Evolutionary conservation across 1,139 yeast species (phyloP).

Genomic region (Suhomyces maxii): DNA sequence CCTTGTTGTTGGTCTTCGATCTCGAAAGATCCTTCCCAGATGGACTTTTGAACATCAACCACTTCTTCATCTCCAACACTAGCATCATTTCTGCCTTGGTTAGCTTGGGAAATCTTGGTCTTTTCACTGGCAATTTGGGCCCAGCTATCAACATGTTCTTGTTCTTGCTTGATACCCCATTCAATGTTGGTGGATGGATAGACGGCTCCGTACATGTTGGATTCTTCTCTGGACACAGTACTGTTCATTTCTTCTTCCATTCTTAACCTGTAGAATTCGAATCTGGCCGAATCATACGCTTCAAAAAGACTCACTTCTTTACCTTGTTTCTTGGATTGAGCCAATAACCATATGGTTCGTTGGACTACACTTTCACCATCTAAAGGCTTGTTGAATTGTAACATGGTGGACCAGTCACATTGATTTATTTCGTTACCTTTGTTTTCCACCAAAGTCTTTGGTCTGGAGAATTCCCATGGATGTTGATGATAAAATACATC

Average conservation of each 20-base stretch:
- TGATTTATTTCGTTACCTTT: conserved; percentile 49
- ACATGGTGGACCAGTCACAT: conserved; percentile 76
- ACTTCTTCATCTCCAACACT: conserved; percentile 25
- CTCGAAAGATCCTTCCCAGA: conserved; percentile 13
- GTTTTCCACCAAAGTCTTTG: conserved; percentile 82
- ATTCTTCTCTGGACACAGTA: conserved; percentile 79
- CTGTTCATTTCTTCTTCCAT: conserved; percentile 80
- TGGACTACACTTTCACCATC: conserved; percentile 96
- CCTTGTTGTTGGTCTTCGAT: conserved; percentile 5
- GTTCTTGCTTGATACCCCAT: conserved; percentile 71
- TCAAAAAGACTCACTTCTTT: conserved; percentile 46
- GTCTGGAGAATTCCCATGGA: conserved; percentile 97
- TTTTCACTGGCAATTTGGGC: conserved; percentile 62
- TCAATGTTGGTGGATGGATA: conserved; percentile 63
- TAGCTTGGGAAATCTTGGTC: conserved; percentile 51
- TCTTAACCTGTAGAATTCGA: conserved; percentile 82
- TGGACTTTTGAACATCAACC: conserved; percentile 22
- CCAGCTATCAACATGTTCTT: conserved; percentile 71
- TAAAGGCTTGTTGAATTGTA: conserved; percentile 69
- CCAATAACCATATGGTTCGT: conserved; percentile 73
- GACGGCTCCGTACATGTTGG: conserved; percentile 80
- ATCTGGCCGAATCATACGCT: conserved; percentile 84
- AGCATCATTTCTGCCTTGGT: conserved; percentile 31
- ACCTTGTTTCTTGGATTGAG: conserved; percentile 30
- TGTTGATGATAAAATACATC: conserved; percentile 84